Base-by-base conservation (phyloP, 768 basidiomycete genomes). In the Imleria badia region DNA sequence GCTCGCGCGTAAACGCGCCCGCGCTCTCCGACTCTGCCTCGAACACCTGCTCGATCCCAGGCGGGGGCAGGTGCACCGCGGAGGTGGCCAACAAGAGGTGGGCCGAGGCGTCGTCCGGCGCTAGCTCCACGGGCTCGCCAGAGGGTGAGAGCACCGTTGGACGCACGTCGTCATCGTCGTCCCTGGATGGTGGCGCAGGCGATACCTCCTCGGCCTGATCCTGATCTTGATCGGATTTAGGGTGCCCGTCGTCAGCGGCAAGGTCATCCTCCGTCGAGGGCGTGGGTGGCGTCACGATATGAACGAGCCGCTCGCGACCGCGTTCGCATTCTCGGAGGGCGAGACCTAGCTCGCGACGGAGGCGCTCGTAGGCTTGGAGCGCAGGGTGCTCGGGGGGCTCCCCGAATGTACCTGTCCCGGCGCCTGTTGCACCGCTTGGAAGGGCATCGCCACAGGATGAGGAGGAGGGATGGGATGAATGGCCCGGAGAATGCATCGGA, bases 261-360 rank as follows among this genome's bases (percentile, higher is more conserved):
- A 31, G 15, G 0, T 53, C 75, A n/a, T 82, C 80, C 46, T 81
- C 81, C 41, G 69, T 51, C 58, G 61, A 14, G 38, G 66, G 60
- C 31, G 66, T 59, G 5, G 73, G 71, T 1, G 84, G 83, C n/a
- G 75, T 66, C 5, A 89, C 69, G 50, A 87, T 71, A 46, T 82
- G 79, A 2, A 85, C 60, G 31, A 93, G 73, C 17, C 80, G 78
- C 38, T 83, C 85, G 17, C 87, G 75, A 0, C 91, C 91, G 9
- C 91, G 81, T 69, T 93, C 91, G 64, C 89, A 93, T 62, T 93
- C 91, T 8, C 90, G 74, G 30, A 93, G 71, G 1, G 89, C 91
- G 22, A 87, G 69, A 9, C 91, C 91, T 9, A 94, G 78, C 62
- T 92, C 89, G 6, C 83, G 79, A 12, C 91, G 79, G 15, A 93